Evolutionary conservation across 352 stramenopile species (phyloP).

Genomic region (Sclerospora graminicola): DNA sequence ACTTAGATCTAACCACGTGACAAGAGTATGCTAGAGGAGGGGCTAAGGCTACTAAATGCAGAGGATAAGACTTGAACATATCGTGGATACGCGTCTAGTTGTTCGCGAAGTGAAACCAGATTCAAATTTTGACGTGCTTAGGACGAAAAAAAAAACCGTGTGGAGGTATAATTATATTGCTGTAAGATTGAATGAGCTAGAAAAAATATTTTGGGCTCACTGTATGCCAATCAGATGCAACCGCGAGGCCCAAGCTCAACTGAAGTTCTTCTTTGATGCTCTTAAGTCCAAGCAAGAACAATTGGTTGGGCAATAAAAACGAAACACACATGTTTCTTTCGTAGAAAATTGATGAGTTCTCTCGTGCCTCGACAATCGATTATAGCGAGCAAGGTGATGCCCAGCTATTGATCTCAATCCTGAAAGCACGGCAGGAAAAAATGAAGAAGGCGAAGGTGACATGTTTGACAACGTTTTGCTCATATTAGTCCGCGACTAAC

Average conservation of each 20-base stretch:
- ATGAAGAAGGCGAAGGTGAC: conserved; percentile 65
- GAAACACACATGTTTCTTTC: conserved; percentile 55
- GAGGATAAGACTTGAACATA: conserved; percentile 64
- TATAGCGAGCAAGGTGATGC: conserved; percentile 38
- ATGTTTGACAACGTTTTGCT: conserved; percentile 1
- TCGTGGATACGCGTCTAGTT: conserved; percentile 29
- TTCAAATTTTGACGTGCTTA: conserved; percentile 66
- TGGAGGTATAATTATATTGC: conserved; percentile 32
- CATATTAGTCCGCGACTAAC: not conserved
- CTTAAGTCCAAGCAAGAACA: conserved; percentile 73
- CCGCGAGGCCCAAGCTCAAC: conserved; percentile 62
- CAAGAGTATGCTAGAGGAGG: conserved; percentile 33
- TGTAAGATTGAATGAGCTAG: not conserved
- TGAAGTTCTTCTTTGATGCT: conserved; percentile 62
- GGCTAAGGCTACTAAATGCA: too few species aligned
- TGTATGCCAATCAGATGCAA: conserved; percentile 43
- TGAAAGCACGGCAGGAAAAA: conserved; percentile 56
- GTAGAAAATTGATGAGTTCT: conserved; percentile 6
- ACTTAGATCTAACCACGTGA: conserved; percentile 14
- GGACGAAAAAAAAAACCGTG: conserved; percentile 76
- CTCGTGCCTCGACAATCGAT: conserved; percentile 11
- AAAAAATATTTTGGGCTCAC: not conserved
- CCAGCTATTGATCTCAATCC: conserved; percentile 59
- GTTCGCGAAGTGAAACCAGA: conserved; percentile 31
- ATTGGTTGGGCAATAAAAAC: conserved; percentile 47